These are phyloP conservation scores for Notholithocarpus densiflorus DNA, from an alignment of 306 rosid species.

Conservation along the genomic window DNA sequence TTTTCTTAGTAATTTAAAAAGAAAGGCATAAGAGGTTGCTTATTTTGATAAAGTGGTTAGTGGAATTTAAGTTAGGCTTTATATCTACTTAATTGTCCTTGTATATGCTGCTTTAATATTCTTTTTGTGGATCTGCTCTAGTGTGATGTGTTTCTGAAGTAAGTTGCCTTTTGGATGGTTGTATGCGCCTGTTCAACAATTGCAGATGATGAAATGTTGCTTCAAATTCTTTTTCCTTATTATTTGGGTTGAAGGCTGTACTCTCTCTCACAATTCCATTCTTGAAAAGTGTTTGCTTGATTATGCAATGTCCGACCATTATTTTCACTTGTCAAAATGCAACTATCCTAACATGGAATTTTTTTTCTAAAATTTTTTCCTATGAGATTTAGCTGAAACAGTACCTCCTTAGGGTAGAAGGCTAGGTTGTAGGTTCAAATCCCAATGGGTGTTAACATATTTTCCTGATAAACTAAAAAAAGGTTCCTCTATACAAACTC, in stretches of 20 bases:
- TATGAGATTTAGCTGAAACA: too few relatives aligned
- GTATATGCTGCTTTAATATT: background rate
- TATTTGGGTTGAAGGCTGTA: background rate
- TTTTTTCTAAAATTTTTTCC: background rate
- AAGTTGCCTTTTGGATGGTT: background rate
- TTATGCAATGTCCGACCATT: too few relatives aligned
- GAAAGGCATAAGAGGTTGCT: background rate
- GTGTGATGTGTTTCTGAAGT: background rate
- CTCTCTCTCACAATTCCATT: background rate
- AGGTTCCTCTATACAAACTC: background rate
- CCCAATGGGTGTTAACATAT: too few relatives aligned
- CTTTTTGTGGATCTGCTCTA: background rate
- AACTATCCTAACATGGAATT: background rate
- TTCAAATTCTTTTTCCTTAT: too few relatives aligned
- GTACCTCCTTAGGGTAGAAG: too few relatives aligned
- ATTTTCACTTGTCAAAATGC: background rate
- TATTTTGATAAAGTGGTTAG: background rate
- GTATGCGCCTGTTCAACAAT: background rate
- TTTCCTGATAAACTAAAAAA: too few relatives aligned
- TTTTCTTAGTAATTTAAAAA: background rate
- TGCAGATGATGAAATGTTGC: too few relatives aligned
- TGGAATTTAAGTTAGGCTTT: background rate
- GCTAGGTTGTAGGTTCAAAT: too few relatives aligned
- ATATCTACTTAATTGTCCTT: background rate
- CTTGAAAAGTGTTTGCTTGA: background rate